Evolutionary conservation across 2,329 filamentous ascomycete genomes (phyloP).

Genomic region (Aspergillus piperis): DNA sequence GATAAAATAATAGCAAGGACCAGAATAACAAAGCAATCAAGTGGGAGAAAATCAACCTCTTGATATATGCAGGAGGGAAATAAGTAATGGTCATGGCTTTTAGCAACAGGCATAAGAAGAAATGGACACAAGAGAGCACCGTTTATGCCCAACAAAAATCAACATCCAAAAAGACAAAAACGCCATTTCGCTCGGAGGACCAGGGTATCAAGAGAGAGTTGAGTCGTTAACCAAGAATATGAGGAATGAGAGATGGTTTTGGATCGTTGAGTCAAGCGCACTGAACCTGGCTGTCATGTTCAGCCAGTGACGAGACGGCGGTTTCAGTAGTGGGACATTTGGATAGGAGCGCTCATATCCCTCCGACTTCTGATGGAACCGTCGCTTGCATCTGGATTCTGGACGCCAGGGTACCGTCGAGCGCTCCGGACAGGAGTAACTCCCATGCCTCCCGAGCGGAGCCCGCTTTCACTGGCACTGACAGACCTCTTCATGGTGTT

Average conservation of each 20-base stretch:
- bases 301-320: background rate
- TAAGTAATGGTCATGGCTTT: background rate
- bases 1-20: background rate
- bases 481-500: slow-evolving; percentile 45
- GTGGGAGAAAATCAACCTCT: background rate
- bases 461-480: slow-evolving; percentile 40
- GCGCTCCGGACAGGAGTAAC: slow-evolving; percentile 29
- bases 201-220: slow-evolving; percentile 31
- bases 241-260: slow-evolving; percentile 11
- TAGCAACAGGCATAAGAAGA: background rate
- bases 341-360: slow-evolving; percentile 42
- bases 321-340: slow-evolving; percentile 32
- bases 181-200: slow-evolving; percentile 24
- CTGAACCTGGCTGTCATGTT: slow-evolving; percentile 5
- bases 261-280: slow-evolving; percentile 11
- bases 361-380: slow-evolving; percentile 34
- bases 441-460: slow-evolving; percentile 28
- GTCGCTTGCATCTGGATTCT: slow-evolving; percentile 30
- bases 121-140: background rate
- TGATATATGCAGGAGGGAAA: background rate
- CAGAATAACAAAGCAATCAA: background rate
- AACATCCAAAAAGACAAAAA: slow-evolving; percentile 9
- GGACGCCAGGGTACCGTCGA: slow-evolving; percentile 38
- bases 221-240: slow-evolving; percentile 13
- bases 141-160: background rate